These are phyloP conservation scores for Fraxinus pennsylvanica DNA, from an alignment of 257 asterid species.

Conservation along the genomic window DNA sequence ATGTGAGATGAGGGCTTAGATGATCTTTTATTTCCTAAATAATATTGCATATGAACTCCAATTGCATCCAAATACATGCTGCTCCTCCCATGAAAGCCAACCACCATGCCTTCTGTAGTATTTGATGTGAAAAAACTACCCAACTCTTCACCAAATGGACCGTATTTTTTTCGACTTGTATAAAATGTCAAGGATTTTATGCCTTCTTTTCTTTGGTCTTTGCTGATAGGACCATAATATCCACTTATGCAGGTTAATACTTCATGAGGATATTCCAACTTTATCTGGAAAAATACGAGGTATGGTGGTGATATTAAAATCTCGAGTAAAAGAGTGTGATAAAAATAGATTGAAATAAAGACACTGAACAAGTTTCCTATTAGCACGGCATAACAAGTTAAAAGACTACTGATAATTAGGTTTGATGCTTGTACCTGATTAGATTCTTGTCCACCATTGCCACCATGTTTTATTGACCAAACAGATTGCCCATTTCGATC, in stretches of 20 bases:
- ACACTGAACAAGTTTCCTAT: background rate
- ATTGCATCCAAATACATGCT: slow-evolving; percentile 74
- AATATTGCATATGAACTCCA: slow-evolving; percentile 89
- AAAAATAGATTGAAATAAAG: background rate
- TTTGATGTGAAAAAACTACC: slow-evolving; percentile 69
- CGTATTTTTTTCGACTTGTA: slow-evolving; percentile 53
- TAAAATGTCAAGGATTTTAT: slow-evolving; percentile 64
- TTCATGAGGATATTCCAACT: slow-evolving; percentile 68
- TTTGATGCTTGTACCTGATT: slow-evolving; percentile 43
- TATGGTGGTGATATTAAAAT: background rate
- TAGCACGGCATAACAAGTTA: background rate
- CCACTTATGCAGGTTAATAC: slow-evolving; percentile 73
- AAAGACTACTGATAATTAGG: background rate
- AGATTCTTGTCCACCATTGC: slow-evolving; percentile 46
- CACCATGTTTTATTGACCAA: slow-evolving; percentile 84
- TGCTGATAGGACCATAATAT: slow-evolving; percentile 48
- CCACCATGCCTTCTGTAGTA: slow-evolving; percentile 75
- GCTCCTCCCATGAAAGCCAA: slow-evolving; percentile 82
- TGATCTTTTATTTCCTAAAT: slow-evolving; percentile 64
- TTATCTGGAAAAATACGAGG: slow-evolving; percentile 45
- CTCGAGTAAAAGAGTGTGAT: background rate
- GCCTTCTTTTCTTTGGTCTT: slow-evolving; percentile 48
- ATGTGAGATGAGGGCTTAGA: slow-evolving; percentile 43
- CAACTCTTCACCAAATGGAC: slow-evolving; percentile 72
- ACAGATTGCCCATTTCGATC: slow-evolving; percentile 86